phyloP scores from a whole-genome alignment of 176 grass and related monocot species.

The Pontederia crassipes region DNA sequence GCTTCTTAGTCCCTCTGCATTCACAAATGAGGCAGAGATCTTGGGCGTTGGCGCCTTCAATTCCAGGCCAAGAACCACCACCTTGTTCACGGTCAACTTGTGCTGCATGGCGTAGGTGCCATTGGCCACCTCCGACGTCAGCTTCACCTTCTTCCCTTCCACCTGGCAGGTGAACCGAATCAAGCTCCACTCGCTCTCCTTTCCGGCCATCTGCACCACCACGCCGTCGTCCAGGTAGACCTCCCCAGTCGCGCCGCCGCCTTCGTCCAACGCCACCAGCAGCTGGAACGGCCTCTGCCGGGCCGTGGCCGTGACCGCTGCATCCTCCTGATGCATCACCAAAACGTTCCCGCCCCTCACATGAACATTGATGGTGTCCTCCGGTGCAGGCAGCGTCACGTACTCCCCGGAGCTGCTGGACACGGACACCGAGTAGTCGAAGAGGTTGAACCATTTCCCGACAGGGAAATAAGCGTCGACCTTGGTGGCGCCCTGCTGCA shows the following conservation, averaged over 20 bases:
- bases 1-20: background rate
- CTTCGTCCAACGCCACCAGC: conserved; percentile 38
- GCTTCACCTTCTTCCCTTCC: conserved; percentile 8
- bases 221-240: conserved; percentile 68
- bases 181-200: conserved; percentile 28
- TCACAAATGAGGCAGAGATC: background rate
- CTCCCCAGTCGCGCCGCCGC: conserved; percentile 26
- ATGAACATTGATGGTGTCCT: conserved; percentile 58
- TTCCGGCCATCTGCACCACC: conserved; percentile 47
- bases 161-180: conserved; percentile 29
- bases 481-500: conserved; percentile 18
- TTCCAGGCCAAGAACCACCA: background rate
- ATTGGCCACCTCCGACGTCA: conserved; percentile 6
- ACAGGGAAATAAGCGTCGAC: conserved; percentile 62
- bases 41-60: background rate
- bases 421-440: conserved; percentile 24
- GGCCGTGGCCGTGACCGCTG: conserved; percentile 21
- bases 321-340: conserved; percentile 29
- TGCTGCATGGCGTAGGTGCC: background rate
- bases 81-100: background rate
- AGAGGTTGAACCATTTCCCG: conserved; percentile 59
- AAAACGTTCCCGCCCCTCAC: conserved; percentile 44
- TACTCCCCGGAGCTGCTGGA: conserved; percentile 11
- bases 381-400: conserved; percentile 40
- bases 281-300: conserved; percentile 43